Conservation (phyloP, 305 asterid genomes). For the Rubia balearica region DNA sequence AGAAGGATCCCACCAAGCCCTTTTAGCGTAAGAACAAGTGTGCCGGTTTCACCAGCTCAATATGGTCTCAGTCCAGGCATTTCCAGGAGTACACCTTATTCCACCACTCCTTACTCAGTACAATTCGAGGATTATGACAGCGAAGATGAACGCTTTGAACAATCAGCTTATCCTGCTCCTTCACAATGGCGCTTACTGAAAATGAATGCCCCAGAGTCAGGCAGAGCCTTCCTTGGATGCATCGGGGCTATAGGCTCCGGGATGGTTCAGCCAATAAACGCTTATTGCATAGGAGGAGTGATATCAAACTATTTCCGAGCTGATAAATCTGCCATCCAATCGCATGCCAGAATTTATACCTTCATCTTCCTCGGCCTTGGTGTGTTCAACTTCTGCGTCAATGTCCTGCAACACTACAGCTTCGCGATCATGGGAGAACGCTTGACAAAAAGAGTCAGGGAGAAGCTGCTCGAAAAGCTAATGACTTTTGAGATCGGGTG, state of each 20-base stretch:
- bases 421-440: slow-evolving; percentile 70
- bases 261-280: slow-evolving; percentile 48
- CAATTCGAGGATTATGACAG: slow-evolving; percentile 43
- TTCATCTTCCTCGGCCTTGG: slow-evolving; percentile 58
- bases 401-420: slow-evolving; percentile 62
- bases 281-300: slow-evolving; percentile 60
- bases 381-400: slow-evolving; percentile 60
- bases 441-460: slow-evolving; percentile 52
- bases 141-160: slow-evolving; percentile 30
- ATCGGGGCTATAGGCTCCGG: slow-evolving; percentile 49
- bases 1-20: slow-evolving; percentile 49
- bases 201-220: slow-evolving; percentile 61
- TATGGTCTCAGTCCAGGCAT: slow-evolving; percentile 25
- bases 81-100: slow-evolving; percentile 32
- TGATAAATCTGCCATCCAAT: slow-evolving; percentile 48
- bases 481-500: slow-evolving; percentile 67
- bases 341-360: slow-evolving; percentile 55
- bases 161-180: slow-evolving; percentile 21
- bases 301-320: slow-evolving; percentile 53
- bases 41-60: slow-evolving; percentile 43
- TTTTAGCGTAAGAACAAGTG: slow-evolving; percentile 44
- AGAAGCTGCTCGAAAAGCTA: slow-evolving; percentile 39
- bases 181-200: slow-evolving; percentile 33
- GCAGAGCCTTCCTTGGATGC: slow-evolving; percentile 41
- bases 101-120: slow-evolving; percentile 56